Base-by-base conservation (phyloP, 2,329 filamentous ascomycete genomes). In the Fusarium subtropicale region DNA sequence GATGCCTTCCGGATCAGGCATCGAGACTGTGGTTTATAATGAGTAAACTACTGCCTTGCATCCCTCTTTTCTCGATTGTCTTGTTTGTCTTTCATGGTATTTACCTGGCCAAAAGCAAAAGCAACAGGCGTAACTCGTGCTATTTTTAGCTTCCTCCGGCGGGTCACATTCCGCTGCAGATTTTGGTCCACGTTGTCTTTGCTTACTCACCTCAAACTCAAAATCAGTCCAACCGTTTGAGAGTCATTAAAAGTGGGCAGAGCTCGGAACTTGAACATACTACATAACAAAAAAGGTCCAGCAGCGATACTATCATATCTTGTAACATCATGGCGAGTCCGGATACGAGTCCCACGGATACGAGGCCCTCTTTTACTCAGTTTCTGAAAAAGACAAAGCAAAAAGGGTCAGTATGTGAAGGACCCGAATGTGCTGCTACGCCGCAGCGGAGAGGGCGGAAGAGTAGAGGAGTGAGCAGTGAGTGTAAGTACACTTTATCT, bases 371-470 rank as follows among this genome's bases (percentile, higher is more conserved):
- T n/a, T 86, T 86, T 70, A 76, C 78, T n/a, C 72, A 77, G 12
- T 86, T 82, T 61, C 83, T 83, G 82, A 84, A 81, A 69, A 80
- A 78, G 45, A 80, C 78, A 20, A 84, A 82, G 71, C 77, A 82
- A 10, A 73, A 68, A 34, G 61, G 52, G 20, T 60, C 58, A 41
- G 44, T 44, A 33, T 51, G 60, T 26, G 60, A 71, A 41, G 68
- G 52, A 13, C 55, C 44, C n/a, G 68, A 55, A 12, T 60, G 51
- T 42, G 26, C n/a, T 52, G n/a, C 51, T 44, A 39, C 44, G 45
- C 60, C 59, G 16, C 60, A 63, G 41, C 56, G 56, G 34, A 51
- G 46, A 22, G 54, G 53, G 13, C 57, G 63, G 60, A 60, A 51
- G 42, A 69, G 34, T 20, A 56, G 62, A 48, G 54, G 20, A 26